Percentiles rank a stretch among this genome's conserved stretches.
phyloP scores from a whole-genome alignment of 768 basidiomycete genomes.

The Boletus sp. region DNA sequence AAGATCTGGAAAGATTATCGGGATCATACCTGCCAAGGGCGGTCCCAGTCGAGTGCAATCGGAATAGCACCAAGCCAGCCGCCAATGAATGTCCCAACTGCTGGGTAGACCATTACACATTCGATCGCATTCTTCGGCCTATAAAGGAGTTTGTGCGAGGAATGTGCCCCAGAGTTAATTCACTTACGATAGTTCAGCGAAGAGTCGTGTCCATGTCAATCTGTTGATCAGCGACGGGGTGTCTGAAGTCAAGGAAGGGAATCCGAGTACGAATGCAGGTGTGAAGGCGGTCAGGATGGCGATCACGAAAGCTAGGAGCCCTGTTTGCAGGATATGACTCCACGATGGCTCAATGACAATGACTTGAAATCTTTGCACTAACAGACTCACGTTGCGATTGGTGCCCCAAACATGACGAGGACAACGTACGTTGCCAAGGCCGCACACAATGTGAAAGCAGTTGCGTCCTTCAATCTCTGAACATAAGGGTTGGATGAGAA shows the following conservation, averaged over 20 bases:
- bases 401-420: constrained; percentile 74
- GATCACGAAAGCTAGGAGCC: constrained; percentile 65
- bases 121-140: constrained; percentile 69
- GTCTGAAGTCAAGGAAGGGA: constrained; percentile 47
- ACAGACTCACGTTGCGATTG: constrained; percentile 51
- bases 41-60: constrained; percentile 93
- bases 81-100: constrained; percentile 68
- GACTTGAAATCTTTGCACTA: background rate
- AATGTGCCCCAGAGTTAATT: background rate
- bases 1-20: constrained; percentile 5
- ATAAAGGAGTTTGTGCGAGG: constrained; percentile 5
- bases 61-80: constrained; percentile 82
- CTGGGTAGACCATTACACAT: constrained; percentile 76
- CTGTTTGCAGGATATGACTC: constrained; percentile 61
- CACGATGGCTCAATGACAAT: constrained; percentile 1
- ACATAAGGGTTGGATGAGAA: constrained; percentile 5
- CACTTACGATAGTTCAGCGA: constrained; percentile 79
- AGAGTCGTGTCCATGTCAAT: constrained; percentile 74
- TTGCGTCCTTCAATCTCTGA: constrained; percentile 54
- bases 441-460: constrained; percentile 47
- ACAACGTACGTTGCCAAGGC: constrained; percentile 49
- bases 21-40: constrained; percentile 87
- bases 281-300: constrained; percentile 64
- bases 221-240: constrained; percentile 50
- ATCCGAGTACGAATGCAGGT: constrained; percentile 67